Base-by-base conservation (phyloP, 345 rosid genomes). In the Sisymbrium irio region DNA sequence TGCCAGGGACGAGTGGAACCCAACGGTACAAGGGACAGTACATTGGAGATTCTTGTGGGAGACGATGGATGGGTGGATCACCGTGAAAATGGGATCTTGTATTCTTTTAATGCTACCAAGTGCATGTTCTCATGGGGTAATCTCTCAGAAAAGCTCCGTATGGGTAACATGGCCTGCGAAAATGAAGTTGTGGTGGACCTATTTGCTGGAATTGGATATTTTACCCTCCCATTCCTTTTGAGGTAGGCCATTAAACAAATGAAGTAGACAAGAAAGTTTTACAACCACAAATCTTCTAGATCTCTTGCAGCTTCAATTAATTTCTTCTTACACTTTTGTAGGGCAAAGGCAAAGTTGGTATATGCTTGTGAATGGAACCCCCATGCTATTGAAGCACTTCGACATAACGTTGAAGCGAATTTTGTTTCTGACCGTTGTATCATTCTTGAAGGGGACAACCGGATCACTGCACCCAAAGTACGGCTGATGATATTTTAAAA, bases 51-150 rank as follows among this genome's bases (percentile, higher is more conserved):
- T 64, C 88, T 94, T 44, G 82, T 84, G 20, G 98, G 97, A 74
- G 90, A 88, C 74, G 77, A 83, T 75, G 97, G 98, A 45, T 91
- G 97, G 98, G 96, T 94, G 17, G 81, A 85, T 64, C 98, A 89
- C 58, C 77, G 88, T 62, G 98, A 94, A 80, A 94, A 85, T 78
- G 98, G 93, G 36, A 85, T 94, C 62, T 62, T 87, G 42, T 94
- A 94, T 83, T 91, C 97, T 60, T 94, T 94, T 73, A 85, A 94
- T 77, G 91, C 95, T 53, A 87, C 96, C 33, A 94, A 87, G 76
- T 94, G 98, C 85, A 94, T 94, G 95, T 94, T 94, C 75, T 94
- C 97, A 15, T 94, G 97, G 96, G 98, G 98, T 5, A 94, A 94
- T 85, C 98, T 91, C 65, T 91, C 96, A 9, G 98, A 91, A 83